phyloP scores from a whole-genome alignment of 2,329 filamentous ascomycete genomes.

The Xylariaceae sp. region DNA sequence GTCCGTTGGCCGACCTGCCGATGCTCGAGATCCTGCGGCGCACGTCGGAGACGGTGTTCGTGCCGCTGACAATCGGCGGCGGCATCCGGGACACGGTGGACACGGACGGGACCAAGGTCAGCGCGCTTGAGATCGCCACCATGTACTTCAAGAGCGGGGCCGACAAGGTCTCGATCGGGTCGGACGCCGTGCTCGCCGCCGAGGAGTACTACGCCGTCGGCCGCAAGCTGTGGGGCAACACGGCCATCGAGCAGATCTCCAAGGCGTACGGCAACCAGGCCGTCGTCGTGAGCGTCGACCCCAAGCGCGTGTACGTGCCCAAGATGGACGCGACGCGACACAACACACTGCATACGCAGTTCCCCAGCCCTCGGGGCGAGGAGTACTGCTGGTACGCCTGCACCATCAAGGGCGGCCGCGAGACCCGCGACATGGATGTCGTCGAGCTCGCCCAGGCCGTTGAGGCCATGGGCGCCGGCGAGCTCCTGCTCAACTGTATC shows the following conservation, averaged over 20 bases:
- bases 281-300: slow-evolving; percentile 94
- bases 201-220: slow-evolving; percentile 84
- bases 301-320: slow-evolving; percentile 85
- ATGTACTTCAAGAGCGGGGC: slow-evolving; percentile 98
- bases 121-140: slow-evolving; percentile 88
- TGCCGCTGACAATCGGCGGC: slow-evolving; percentile 92
- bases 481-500: slow-evolving; percentile 96
- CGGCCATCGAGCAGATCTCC: slow-evolving; percentile 95
- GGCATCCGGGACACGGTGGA: slow-evolving; percentile 94
- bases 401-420: slow-evolving; percentile 92
- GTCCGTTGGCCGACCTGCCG: slow-evolving; percentile 86
- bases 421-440: slow-evolving; percentile 93
- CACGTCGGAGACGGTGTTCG: slow-evolving; percentile 90
- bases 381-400: slow-evolving; percentile 94
- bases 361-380: slow-evolving; percentile 77
- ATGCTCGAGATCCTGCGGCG: slow-evolving; percentile 93
- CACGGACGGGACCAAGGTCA: slow-evolving; percentile 82
- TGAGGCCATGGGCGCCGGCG: slow-evolving; percentile 93
- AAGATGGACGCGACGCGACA: slow-evolving; percentile 75
- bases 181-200: slow-evolving; percentile 89
- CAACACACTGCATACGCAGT: slow-evolving; percentile 71
- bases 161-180: slow-evolving; percentile 97
- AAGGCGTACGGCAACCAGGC: slow-evolving; percentile 94
- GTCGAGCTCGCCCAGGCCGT: slow-evolving; percentile 86
- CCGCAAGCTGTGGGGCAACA: slow-evolving; percentile 74